Conservation (phyloP, 2,329 filamentous ascomycete genomes). For the Hypoxylon rubiginosum region DNA sequence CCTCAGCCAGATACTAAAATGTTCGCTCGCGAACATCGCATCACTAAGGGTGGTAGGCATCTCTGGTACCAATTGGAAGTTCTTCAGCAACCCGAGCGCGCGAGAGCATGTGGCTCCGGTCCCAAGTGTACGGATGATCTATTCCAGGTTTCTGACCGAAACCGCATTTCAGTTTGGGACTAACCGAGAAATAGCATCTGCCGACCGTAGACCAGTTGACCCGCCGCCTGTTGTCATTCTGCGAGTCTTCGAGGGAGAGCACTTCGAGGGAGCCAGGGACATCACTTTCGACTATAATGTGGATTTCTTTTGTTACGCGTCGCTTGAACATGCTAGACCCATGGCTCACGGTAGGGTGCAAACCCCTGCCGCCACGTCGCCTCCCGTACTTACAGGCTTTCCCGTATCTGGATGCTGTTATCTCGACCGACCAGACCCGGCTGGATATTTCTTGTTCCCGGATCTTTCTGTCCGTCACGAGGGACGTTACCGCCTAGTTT, state of each 20-base stretch:
- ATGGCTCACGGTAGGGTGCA: slow-evolving; percentile 85
- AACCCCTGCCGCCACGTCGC: slow-evolving; percentile 74
- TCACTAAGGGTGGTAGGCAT: slow-evolving; percentile 80
- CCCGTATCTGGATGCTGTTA: slow-evolving; percentile 97
- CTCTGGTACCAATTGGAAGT: slow-evolving; percentile 88
- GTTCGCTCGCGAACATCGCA: slow-evolving; percentile 56
- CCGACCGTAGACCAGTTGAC: slow-evolving; percentile 92
- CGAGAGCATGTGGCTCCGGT: slow-evolving; percentile 93
- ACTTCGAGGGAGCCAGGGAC: slow-evolving; percentile 72
- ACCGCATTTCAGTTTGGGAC: slow-evolving; percentile 14
- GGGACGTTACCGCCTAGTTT: slow-evolving; percentile 89
- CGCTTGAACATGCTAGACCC: slow-evolving; percentile 85
- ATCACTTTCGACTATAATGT: slow-evolving; percentile 94
- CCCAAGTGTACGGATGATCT: slow-evolving; percentile 80
- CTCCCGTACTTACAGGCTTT: slow-evolving; percentile 91
- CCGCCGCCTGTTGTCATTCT: slow-evolving; percentile 95
- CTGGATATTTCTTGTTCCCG: slow-evolving; percentile 97
- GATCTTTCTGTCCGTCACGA: slow-evolving; percentile 97
- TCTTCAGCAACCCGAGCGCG: slow-evolving; percentile 93
- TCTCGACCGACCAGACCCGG: slow-evolving; percentile 83
- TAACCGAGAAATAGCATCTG: slow-evolving; percentile 69
- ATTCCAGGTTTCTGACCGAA: slow-evolving; percentile 26
- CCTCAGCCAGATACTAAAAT: slow-evolving; percentile 42
- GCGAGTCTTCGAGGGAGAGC: slow-evolving; percentile 81
- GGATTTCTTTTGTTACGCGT: slow-evolving; percentile 97